Evolutionary conservation across 148 eudicot genomes (phyloP), one percentile per base, ranked within the genome.

Genomic region (Nepenthes gracilis): DNA sequence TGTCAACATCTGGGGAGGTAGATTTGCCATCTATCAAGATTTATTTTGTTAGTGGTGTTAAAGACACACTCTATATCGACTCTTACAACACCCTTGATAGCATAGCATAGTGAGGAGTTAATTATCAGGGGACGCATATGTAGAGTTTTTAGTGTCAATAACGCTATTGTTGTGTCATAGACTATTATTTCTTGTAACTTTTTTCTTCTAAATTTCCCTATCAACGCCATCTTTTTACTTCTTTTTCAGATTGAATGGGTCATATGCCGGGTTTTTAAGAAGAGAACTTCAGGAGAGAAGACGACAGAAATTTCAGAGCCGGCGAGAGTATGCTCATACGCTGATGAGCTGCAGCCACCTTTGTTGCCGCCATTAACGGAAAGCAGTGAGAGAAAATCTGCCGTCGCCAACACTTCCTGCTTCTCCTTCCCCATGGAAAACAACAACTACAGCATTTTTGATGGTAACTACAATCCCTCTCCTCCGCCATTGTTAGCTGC

Each of bases 201-300:
- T 23, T 23, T 23, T 23, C 23, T 23, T 23, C 23, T 23, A 23
- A 23, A 23, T 23, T 23, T 23, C 23, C 23, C 23, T 23, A 23
- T 23, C 23, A 23, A 23, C 23, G 23, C 23, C 23, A 23, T 23
- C 23, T 23, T 0, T 23, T 23, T 23, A 0, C 23, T 59, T 34
- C 37, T 52, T 52, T 55, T 64, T 11, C 87, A 91, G 97, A 83
- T 78, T 58, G 93, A 91, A 40, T 91, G 97, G 95, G 97, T 83
- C 47, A 74, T 91, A 1, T 77, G 82, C 37, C 75, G 96, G 67
- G 59, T 91, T 4, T 91, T 91, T 57, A 72, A 83, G 57, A 91
- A 91, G 80, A 73, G 54, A 45, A 53, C 77, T 3, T 64, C 75
- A 36, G 80, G 74, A 49, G 83, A 83, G 23, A 23, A 23, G 74